phyloP scores from a whole-genome alignment of 257 asterid genomes.

The Fraxinus pennsylvanica region DNA sequence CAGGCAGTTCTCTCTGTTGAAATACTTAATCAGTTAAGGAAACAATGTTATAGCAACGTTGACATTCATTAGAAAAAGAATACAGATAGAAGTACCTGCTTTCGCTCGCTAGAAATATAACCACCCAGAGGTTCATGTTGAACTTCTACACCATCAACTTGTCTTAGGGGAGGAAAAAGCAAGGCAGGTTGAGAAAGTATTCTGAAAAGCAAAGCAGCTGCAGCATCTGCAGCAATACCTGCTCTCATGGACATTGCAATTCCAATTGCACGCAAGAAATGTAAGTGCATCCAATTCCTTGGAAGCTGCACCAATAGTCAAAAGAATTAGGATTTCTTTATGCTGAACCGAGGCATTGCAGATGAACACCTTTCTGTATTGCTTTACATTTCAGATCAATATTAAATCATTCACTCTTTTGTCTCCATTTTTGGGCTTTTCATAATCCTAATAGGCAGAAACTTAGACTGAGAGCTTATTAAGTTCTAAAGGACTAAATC shows the following conservation, averaged over 20 bases:
- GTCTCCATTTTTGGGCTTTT: not conserved
- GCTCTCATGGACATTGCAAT: constrained; percentile 99
- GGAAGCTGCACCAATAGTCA: constrained; percentile 70
- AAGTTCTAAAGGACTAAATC: not conserved
- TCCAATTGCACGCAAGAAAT: constrained; percentile 96
- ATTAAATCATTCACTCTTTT: not conserved
- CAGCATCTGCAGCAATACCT: constrained; percentile 96
- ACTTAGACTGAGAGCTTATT: not conserved
- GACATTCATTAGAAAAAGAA: constrained; percentile 22
- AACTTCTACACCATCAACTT: constrained; percentile 86
- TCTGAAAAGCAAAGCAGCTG: constrained; percentile 96
- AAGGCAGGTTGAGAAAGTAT: constrained; percentile 97
- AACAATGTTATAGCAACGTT: constrained; percentile 7
- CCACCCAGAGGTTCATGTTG: constrained; percentile 69
- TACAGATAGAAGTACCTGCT: constrained; percentile 56
- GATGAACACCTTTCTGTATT: not conserved
- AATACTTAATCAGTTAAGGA: constrained; percentile 13
- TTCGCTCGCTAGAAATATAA: constrained; percentile 53
- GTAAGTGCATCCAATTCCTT: constrained; percentile 99
- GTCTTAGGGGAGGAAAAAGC: constrained; percentile 90
- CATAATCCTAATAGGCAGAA: not conserved
- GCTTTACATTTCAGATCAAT: not conserved
- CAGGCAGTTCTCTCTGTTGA: constrained; percentile 75
- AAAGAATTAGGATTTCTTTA: constrained; percentile 33
- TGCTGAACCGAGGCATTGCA: not conserved